Evolutionary conservation across 257 asterid genomes (phyloP).

Genomic region (Solanum etuberosum): DNA sequence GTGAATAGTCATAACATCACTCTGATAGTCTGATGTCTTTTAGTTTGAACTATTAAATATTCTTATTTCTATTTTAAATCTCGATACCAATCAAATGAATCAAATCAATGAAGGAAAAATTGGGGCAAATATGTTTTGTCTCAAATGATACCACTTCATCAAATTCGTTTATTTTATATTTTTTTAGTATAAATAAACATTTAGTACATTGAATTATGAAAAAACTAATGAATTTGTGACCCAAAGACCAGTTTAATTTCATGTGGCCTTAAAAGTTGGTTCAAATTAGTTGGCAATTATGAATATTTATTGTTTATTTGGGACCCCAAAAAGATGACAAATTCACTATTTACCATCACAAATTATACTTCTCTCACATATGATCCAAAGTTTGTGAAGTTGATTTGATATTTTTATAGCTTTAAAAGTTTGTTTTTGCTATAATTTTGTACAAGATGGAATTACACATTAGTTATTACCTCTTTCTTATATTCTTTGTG

Average conservation of each 20-base stretch:
- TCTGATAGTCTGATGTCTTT: neutral
- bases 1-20: neutral
- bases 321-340: neutral
- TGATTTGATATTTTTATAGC: no score
- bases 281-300: neutral
- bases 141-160: neutral
- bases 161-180: no score
- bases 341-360: neutral
- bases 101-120: neutral
- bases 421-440: no score
- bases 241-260: neutral
- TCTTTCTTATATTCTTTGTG: no score
- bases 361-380: neutral
- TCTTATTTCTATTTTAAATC: neutral
- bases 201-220: neutral
- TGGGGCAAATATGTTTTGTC: neutral
- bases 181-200: no score
- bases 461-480: no score
- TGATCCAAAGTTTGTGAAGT: neutral
- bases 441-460: no score
- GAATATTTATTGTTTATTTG: neutral
- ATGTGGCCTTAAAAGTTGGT: neutral
- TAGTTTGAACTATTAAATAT: neutral
- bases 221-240: neutral
- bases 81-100: neutral